These are phyloP conservation scores for Daucus carota DNA, from an alignment of 129 eudicot species.

Conservation along the genomic window DH1_v3.0 NC_030384.2:44746001-44746500, in stretches of 20 bases:
- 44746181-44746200: slow-evolving; percentile 53
- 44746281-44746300: background rate
- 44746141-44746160: slow-evolving; percentile 40
- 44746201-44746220: slow-evolving; percentile 82
- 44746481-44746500: background rate
- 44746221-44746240: slow-evolving; percentile 76
- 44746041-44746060: slow-evolving; percentile 67
- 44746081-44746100: slow-evolving; percentile 31
- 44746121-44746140: slow-evolving; percentile 47
- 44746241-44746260: slow-evolving; percentile 67
- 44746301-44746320: background rate
- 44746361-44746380: slow-evolving; percentile 62
- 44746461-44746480: background rate
- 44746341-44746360: background rate
- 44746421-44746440: slow-evolving; percentile 44
- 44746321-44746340: background rate
- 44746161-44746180: slow-evolving; percentile 23
- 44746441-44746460: background rate
- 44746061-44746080: slow-evolving; percentile 49
- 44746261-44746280: background rate
- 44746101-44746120: slow-evolving; percentile 29
- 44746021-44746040: slow-evolving; percentile 49
- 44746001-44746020: slow-evolving; percentile 57
- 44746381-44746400: slow-evolving; percentile 97
- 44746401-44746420: slow-evolving; percentile 87